Percentiles rank a stretch among this genome's conserved stretches.
phyloP scores from a whole-genome alignment of 2,329 filamentous ascomycete species.

The Epichloe elymi region DNA sequence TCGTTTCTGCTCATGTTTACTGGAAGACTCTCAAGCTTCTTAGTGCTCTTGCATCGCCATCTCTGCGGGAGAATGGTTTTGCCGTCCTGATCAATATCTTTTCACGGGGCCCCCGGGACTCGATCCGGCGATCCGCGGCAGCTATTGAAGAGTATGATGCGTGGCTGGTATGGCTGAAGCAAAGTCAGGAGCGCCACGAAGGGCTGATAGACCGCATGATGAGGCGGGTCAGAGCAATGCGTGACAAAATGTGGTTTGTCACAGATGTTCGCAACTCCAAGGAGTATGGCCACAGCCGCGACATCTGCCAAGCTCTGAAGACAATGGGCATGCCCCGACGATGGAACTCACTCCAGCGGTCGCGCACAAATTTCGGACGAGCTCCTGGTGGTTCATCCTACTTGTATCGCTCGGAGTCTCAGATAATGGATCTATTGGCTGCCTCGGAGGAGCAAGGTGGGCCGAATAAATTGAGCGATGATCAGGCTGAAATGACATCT shows the following conservation, averaged over 20 bases:
- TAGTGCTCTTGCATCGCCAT: constrained; percentile 45
- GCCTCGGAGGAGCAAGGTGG: constrained; percentile 74
- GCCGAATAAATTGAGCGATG: constrained; percentile 89
- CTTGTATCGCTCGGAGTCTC: constrained; percentile 67
- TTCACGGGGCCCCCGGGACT: constrained; percentile 58
- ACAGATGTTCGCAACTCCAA: constrained; percentile 85
- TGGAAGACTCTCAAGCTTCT: constrained; percentile 72
- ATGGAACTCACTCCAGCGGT: constrained; percentile 37
- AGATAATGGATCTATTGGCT: constrained; percentile 77
- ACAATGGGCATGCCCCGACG: constrained; percentile 66
- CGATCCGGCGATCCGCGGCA: constrained; percentile 54
- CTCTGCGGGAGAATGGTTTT: constrained; percentile 54
- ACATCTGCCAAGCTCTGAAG: constrained; percentile 76
- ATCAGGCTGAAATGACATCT: constrained; percentile 74
- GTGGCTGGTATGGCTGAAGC: constrained; percentile 73
- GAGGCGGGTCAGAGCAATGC: constrained; percentile 56
- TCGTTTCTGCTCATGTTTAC: constrained; percentile 71
- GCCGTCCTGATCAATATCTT: constrained; percentile 58
- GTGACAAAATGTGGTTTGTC: constrained; percentile 98
- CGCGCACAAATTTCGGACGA: constrained; percentile 32
- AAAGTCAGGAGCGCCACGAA: constrained; percentile 68
- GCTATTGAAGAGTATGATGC: constrained; percentile 69
- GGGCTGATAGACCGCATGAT: constrained; percentile 62
- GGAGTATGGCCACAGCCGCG: constrained; percentile 73
- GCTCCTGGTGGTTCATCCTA: constrained; percentile 43